A percentile compares a stretch with the other conserved stretches of the same genome.
phyloP scores from a whole-genome alignment of 2,329 filamentous ascomycete genomes.

The Clonostachys byssicola region DNA sequence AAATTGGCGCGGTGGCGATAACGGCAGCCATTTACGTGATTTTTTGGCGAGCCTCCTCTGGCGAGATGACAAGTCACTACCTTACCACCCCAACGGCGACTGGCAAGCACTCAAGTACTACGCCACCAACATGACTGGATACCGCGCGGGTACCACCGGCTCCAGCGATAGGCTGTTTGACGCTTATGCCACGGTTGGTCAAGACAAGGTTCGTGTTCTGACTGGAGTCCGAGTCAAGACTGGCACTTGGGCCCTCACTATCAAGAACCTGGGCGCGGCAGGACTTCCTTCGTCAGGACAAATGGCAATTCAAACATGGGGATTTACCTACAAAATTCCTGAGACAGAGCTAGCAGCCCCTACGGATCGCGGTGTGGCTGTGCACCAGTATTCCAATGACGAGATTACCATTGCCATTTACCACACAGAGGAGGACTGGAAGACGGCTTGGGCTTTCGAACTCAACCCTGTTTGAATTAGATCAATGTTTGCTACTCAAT shows the following conservation, averaged over 20 bases:
- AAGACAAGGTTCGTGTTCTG: neutral
- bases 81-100: slow-evolving; percentile 3
- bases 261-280: neutral
- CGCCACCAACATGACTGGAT: slow-evolving; percentile 1
- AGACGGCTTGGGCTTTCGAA: neutral
- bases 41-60: slow-evolving; percentile 28
- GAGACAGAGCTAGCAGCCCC: neutral
- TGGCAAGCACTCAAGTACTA: slow-evolving; percentile 6
- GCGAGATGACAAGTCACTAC: neutral
- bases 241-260: neutral
- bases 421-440: neutral
- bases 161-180: slow-evolving; percentile 3
- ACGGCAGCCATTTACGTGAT: slow-evolving; percentile 29
- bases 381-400: neutral
- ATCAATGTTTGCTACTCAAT: no score
- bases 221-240: neutral
- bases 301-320: neutral
- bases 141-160: neutral
- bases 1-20: slow-evolving; percentile 33
- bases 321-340: neutral
- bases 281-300: neutral
- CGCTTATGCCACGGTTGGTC: slow-evolving; percentile 1
- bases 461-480: neutral
- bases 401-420: neutral
- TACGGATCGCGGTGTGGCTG: neutral